phyloP scores from a whole-genome alignment of 345 rosid species.

The Erysimum cheiranthoides region DNA sequence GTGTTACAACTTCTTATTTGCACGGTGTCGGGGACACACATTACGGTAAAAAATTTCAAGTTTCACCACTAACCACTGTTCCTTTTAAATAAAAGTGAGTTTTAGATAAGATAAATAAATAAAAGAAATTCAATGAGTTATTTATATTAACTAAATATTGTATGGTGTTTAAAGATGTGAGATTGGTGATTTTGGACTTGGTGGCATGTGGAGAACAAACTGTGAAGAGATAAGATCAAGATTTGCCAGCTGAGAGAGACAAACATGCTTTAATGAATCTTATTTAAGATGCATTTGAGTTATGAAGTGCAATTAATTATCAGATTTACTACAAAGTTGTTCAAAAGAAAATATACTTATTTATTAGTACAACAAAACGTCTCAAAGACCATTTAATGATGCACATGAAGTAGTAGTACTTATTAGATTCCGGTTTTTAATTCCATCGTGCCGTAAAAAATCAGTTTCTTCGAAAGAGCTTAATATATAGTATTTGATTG shows the following conservation, averaged over 20 bases:
- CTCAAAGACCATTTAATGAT: constrained; percentile 31
- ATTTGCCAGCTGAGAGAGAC: constrained; percentile 42
- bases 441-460: constrained; percentile 45
- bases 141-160: not conserved
- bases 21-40: constrained; percentile 52
- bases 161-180: constrained; percentile 2
- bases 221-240: constrained; percentile 26
- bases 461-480: constrained; percentile 19
- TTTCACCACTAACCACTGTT: constrained; percentile 30
- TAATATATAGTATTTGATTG: no score
- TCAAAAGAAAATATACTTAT: not conserved
- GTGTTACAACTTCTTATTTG: constrained; percentile 45
- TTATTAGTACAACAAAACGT: constrained; percentile 1
- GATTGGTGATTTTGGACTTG: constrained; percentile 6
- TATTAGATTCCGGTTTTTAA: constrained; percentile 32
- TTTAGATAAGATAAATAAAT: not conserved
- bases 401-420: constrained; percentile 37
- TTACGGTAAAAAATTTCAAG: constrained; percentile 42
- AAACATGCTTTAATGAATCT: constrained; percentile 45
- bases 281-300: constrained; percentile 33
- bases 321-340: constrained; percentile 1
- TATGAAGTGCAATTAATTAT: constrained; percentile 2
- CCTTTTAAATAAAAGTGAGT: not conserved
- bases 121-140: not conserved
- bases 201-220: constrained; percentile 30